These are phyloP conservation scores for Trichoderma erinaceum DNA, from an alignment of 495 filamentous ascomycete species.

Conservation along the genomic window DNA sequence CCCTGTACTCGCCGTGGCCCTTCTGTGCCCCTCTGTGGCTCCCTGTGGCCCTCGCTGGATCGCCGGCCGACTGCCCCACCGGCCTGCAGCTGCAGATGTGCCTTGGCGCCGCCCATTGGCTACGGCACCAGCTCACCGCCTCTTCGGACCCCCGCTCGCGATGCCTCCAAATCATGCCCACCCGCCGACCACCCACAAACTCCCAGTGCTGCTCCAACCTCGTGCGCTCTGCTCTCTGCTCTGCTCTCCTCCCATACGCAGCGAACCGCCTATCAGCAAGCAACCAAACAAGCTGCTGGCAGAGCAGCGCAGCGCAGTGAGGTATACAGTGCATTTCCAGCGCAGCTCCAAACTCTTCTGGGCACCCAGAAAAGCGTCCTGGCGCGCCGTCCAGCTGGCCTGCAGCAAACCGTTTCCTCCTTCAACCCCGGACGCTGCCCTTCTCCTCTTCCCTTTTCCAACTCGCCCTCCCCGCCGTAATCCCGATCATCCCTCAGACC, in stretches of 20 bases:
- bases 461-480: conserved; percentile 11
- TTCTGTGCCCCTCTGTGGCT: conserved; percentile 12
- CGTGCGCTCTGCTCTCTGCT: background rate
- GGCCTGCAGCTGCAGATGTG: conserved; percentile 9
- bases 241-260: background rate
- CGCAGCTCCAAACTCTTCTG: conserved; percentile 2
- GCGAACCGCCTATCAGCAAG: background rate
- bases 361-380: conserved; percentile 29
- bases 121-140: conserved; percentile 18
- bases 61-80: conserved; percentile 6
- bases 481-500: conserved; percentile 7
- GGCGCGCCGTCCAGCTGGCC: conserved; percentile 17
- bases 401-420: conserved; percentile 17
- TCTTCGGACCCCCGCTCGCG: conserved; percentile 13
- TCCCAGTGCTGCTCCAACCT: background rate
- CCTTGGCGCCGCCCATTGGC: conserved; percentile 17
- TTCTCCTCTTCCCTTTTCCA: conserved; percentile 18
- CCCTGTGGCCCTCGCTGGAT: conserved; percentile 12
- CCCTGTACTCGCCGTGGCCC: conserved; percentile 4
- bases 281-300: no score
- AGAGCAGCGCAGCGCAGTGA: no score
- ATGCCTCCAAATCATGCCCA: conserved; percentile 14
- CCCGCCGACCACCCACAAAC: conserved; percentile 9
- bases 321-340: background rate
- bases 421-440: conserved; percentile 19